These are phyloP conservation scores for Chytridiales sp. DNA, from an alignment of 371 early-diverging fungal genomes.

Conservation along the genomic window DNA sequence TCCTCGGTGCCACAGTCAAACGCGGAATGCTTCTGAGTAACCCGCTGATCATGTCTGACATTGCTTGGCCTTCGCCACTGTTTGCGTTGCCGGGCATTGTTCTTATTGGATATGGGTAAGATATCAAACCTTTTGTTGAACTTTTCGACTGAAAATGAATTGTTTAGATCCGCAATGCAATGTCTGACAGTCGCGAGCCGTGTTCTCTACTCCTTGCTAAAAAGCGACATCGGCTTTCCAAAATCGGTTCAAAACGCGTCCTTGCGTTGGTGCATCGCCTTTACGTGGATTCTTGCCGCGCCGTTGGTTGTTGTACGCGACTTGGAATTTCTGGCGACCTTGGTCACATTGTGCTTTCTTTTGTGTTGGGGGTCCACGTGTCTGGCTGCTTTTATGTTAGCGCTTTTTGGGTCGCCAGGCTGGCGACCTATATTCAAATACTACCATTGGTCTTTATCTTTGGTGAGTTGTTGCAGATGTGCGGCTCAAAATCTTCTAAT, in stretches of 20 bases:
- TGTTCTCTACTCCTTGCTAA: background rate
- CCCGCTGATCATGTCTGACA: conserved; percentile 7
- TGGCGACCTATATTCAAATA: conserved; percentile 15
- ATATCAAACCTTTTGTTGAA: background rate
- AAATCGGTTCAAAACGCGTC: no score
- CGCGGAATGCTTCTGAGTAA: conserved; percentile 5
- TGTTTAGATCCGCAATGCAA: conserved; percentile 8
- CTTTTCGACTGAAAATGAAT: background rate
- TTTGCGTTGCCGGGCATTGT: conserved; percentile 11
- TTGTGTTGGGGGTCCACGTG: conserved; percentile 10
- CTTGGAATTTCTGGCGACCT: conserved; percentile 16
- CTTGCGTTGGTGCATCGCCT: no score
- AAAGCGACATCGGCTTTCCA: background rate
- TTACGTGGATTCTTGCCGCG: conserved; percentile 12
- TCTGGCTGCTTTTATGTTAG: conserved; percentile 6
- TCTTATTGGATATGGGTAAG: conserved; percentile 18
- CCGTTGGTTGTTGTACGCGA: conserved; percentile 13
- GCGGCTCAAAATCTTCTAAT: no score
- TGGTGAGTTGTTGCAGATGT: background rate
- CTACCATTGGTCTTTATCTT: conserved; percentile 11
- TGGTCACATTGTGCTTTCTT: conserved; percentile 21
- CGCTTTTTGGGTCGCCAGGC: conserved; percentile 1
- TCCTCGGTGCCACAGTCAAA: conserved; percentile 14
- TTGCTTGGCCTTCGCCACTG: conserved; percentile 12
- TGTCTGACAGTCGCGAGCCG: conserved; percentile 5